A percentile compares a stretch with the other conserved stretches of the same genome.
Evolutionary conservation across 2,329 filamentous ascomycete genomes (phyloP).

Genomic region (Colletotrichum gigasporum): DNA sequence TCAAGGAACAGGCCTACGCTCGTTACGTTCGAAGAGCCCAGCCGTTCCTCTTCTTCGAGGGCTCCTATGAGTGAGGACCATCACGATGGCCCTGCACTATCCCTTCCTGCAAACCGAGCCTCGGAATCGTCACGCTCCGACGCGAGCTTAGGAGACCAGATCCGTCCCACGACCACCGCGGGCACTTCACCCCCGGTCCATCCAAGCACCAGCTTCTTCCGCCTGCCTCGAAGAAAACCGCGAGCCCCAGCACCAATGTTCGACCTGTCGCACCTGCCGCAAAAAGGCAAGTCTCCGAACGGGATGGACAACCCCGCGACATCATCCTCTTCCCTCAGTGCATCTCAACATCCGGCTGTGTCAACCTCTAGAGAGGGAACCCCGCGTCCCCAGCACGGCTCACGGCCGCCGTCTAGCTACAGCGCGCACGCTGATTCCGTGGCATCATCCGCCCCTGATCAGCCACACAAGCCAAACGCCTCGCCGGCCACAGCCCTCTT

Average conservation of each 20-base stretch:
- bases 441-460: slow-evolving; percentile 43
- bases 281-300: slow-evolving; percentile 64
- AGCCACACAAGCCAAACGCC: slow-evolving; percentile 44
- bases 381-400: slow-evolving; percentile 14
- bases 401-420: slow-evolving; percentile 30
- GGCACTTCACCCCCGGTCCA: slow-evolving; percentile 58
- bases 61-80: slow-evolving; percentile 34
- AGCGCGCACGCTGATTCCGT: slow-evolving; percentile 25
- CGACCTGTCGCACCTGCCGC: slow-evolving; percentile 84
- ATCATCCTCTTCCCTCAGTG: slow-evolving; percentile 55
- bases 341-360: slow-evolving; percentile 14
- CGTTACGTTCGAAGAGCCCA: slow-evolving; percentile 66
- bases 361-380: slow-evolving; percentile 22
- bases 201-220: slow-evolving; percentile 80
- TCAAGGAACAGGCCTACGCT: slow-evolving; percentile 42
- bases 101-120: slow-evolving; percentile 15
- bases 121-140: slow-evolving; percentile 89
- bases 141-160: slow-evolving; percentile 78
- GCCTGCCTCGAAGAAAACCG: slow-evolving; percentile 78
- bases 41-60: slow-evolving; percentile 53
- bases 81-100: slow-evolving; percentile 14
- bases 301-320: slow-evolving; percentile 42
- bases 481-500: slow-evolving; percentile 62
- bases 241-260: slow-evolving; percentile 82
- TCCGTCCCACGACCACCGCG: slow-evolving; percentile 67